Percentiles rank a stretch among this genome's conserved stretches.
These are phyloP conservation scores for Neofusicoccum laricinum DNA, from an alignment of 2,329 filamentous ascomycete genomes.

Conservation along the genomic window DNA sequence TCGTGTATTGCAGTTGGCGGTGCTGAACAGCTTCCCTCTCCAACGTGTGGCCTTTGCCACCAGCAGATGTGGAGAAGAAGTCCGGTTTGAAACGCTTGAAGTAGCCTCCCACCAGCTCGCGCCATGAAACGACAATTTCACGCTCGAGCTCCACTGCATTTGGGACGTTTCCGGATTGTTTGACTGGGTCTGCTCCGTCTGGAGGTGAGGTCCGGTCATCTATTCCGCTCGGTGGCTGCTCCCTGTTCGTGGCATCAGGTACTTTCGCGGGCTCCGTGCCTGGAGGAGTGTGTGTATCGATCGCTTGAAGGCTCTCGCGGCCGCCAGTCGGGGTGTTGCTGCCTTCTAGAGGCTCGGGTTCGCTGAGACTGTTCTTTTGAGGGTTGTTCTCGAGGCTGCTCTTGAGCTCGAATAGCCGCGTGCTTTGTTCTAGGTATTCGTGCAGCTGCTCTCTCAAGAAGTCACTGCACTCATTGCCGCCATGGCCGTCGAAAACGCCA, in stretches of 20 bases:
- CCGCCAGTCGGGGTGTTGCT: neutral
- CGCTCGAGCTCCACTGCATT: constrained; percentile 68
- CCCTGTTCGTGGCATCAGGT: constrained; percentile 27
- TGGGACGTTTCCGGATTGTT: constrained; percentile 48
- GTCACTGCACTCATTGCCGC: constrained; percentile 81
- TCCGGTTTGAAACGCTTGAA: constrained; percentile 86
- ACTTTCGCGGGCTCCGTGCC: constrained; percentile 40
- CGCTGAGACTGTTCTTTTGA: neutral
- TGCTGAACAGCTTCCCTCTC: constrained; percentile 31
- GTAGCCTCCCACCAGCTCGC: constrained; percentile 84
- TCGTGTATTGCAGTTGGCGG: constrained; percentile 25
- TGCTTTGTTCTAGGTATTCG: constrained; percentile 81
- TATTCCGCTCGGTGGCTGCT: constrained; percentile 23
- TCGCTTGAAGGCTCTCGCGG: constrained; percentile 39
- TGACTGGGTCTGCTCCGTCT: constrained; percentile 25
- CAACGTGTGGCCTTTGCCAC: constrained; percentile 32
- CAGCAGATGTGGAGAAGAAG: constrained; percentile 59
- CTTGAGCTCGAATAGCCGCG: constrained; percentile 70
- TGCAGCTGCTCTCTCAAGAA: constrained; percentile 84
- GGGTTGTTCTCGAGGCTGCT: constrained; percentile 59
- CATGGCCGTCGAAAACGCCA: constrained; percentile 93
- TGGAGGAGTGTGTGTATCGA: constrained; percentile 48
- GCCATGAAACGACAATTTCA: constrained; percentile 73
- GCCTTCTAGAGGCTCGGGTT: neutral
- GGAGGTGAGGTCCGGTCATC: constrained; percentile 15